Conservation (phyloP, 768 basidiomycete species). For the Boletus bicolor region DNA sequence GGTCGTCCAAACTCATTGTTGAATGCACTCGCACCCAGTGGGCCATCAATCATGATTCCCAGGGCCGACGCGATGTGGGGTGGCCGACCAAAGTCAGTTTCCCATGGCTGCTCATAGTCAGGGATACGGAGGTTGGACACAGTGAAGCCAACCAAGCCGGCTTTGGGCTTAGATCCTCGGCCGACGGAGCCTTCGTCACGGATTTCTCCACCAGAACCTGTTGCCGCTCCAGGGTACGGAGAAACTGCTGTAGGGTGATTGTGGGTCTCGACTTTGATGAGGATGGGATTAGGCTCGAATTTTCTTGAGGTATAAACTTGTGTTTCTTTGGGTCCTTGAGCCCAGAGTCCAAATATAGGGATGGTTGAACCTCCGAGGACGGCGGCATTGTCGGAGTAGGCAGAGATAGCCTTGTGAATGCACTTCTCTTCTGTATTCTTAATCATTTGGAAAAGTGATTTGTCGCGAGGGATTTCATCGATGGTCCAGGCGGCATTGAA, state of each 20-base stretch:
- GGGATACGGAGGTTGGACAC: conserved; percentile 93
- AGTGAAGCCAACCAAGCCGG: conserved; percentile 89
- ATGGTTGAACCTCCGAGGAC: conserved; percentile 73
- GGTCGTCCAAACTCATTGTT: conserved; percentile 99
- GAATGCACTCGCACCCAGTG: conserved; percentile 92
- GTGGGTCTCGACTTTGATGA: conserved; percentile 98
- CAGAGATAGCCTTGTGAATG: conserved; percentile 81
- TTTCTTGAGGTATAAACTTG: conserved; percentile 52
- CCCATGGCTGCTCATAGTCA: conserved; percentile 91
- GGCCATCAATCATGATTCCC: conserved; percentile 97
- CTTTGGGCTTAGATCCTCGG: conserved; percentile 93
- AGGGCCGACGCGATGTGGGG: conserved; percentile 87
- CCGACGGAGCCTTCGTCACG: conserved; percentile 97
- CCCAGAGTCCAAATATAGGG: conserved; percentile 67
- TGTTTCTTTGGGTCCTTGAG: conserved; percentile 16
- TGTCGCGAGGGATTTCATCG: conserved; percentile 59
- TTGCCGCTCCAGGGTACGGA: conserved; percentile 97
- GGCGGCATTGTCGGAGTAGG: conserved; percentile 97
- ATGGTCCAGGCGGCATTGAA: conserved; percentile 98
- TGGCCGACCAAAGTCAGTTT: conserved; percentile 89
- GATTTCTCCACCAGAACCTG: conserved; percentile 97
- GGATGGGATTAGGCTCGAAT: conserved; percentile 76
- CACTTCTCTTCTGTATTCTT: conserved; percentile 86
- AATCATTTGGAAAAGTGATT: conserved; percentile 94
- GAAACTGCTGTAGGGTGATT: conserved; percentile 99